A percentile compares a stretch with the other conserved stretches of the same genome.
phyloP scores from a whole-genome alignment of 2,329 filamentous ascomycete species.

The Cordyceps sp. region DNA sequence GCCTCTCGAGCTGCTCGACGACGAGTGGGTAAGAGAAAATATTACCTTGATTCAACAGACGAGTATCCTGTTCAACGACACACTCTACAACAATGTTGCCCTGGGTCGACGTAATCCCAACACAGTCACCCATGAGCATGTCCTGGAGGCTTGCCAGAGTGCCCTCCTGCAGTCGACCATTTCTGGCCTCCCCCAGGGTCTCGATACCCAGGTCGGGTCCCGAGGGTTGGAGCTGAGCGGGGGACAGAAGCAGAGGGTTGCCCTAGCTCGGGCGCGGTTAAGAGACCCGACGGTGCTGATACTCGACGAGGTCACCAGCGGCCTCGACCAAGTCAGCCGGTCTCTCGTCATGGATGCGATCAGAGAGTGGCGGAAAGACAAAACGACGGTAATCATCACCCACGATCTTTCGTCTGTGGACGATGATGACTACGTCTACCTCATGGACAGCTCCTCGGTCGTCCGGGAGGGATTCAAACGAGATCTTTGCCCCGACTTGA shows the following conservation, averaged over 20 bases:
- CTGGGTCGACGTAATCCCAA: slow-evolving; percentile 43
- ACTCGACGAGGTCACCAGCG: slow-evolving; percentile 78
- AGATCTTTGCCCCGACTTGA: too few species aligned
- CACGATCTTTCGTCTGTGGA: slow-evolving; percentile 70
- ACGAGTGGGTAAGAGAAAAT: slow-evolving; percentile 59
- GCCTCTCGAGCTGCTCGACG: slow-evolving; percentile 43
- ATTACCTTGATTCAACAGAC: slow-evolving; percentile 72
- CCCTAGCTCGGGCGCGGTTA: slow-evolving; percentile 61
- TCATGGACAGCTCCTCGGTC: slow-evolving; percentile 54
- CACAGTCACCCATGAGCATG: slow-evolving; percentile 31
- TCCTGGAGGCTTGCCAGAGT: slow-evolving; percentile 46
- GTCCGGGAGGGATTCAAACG: slow-evolving; percentile 42
- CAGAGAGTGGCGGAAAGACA: slow-evolving; percentile 57
- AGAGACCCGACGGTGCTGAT: slow-evolving; percentile 68
- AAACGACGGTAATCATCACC: slow-evolving; percentile 86
- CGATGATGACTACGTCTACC: slow-evolving; percentile 59
- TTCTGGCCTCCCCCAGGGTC: slow-evolving; percentile 45
- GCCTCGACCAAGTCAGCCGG: slow-evolving; percentile 59
- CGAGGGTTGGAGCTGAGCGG: slow-evolving; percentile 63
- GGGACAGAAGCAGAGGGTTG: slow-evolving; percentile 69
- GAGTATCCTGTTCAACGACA: slow-evolving; percentile 67
- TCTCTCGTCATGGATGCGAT: slow-evolving; percentile 57
- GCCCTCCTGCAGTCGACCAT: slow-evolving; percentile 56
- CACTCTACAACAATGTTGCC: slow-evolving; percentile 60
- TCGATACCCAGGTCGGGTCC: slow-evolving; percentile 55